phyloP scores from a whole-genome alignment of 352 stramenopile species.

The Pseudoperonospora humuli region DNA sequence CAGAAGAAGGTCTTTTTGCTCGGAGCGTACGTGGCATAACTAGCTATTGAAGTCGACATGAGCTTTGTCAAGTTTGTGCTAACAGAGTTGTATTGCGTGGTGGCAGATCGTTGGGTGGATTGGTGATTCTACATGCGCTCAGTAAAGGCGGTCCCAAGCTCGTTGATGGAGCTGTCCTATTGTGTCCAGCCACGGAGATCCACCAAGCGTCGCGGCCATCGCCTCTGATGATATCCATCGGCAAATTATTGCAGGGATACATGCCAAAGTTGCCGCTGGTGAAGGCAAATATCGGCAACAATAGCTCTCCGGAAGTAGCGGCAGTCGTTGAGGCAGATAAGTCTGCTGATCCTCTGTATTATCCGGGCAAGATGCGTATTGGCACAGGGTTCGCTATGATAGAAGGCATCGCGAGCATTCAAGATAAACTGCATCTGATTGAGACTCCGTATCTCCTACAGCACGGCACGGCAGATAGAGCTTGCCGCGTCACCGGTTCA shows the following conservation, averaged over 20 bases:
- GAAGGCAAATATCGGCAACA: conserved; percentile 46
- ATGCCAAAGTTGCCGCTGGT: conserved; percentile 61
- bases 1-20: conserved; percentile 63
- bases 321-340: conserved; percentile 49
- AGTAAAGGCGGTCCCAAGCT: conserved; percentile 36
- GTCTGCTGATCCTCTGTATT: conserved; percentile 57
- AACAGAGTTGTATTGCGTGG: neutral
- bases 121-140: conserved; percentile 55
- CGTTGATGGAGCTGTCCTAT: conserved; percentile 61
- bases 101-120: conserved; percentile 55
- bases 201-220: conserved; percentile 46
- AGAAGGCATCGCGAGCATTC: conserved; percentile 46
- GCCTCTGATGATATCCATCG: conserved; percentile 33
- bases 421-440: conserved; percentile 48
- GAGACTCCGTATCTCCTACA: conserved; percentile 72
- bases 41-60: neutral
- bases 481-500: conserved; percentile 64
- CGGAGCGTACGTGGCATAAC: conserved; percentile 34
- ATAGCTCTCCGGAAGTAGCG: conserved; percentile 53
- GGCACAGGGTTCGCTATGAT: conserved; percentile 66
- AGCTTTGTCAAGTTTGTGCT: conserved; percentile 6
- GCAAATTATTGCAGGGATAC: conserved; percentile 43
- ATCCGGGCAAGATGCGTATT: conserved; percentile 61
- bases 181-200: conserved; percentile 66
- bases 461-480: conserved; percentile 56